Conservation (phyloP, 2,329 filamentous ascomycete species). For the Aspergillus felis region DNA sequence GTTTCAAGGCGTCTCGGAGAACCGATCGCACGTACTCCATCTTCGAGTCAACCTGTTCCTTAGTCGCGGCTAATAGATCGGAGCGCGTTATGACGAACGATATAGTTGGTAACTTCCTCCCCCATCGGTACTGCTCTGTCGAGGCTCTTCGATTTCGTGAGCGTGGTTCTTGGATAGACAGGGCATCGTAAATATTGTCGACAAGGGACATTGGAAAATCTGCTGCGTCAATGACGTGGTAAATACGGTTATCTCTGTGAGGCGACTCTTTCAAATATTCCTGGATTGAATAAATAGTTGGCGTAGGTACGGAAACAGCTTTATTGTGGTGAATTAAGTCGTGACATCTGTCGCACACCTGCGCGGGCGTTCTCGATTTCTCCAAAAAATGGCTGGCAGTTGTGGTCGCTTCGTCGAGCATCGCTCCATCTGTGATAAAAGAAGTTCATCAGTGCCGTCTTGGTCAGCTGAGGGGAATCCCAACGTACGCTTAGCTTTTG, state of each 20-base stretch:
- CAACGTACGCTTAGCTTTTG: conserved; percentile 13
- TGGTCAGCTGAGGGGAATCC: background rate
- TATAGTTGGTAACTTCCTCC: conserved; percentile 71
- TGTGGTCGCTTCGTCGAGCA: conserved; percentile 18
- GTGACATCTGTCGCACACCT: conserved; percentile 82
- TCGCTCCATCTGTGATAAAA: conserved; percentile 13
- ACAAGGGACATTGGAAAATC: conserved; percentile 95
- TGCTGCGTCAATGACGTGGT: conserved; percentile 90
- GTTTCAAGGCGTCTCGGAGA: conserved; percentile 70
- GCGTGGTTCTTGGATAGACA: conserved; percentile 70
- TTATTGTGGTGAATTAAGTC: conserved; percentile 70
- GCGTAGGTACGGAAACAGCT: conserved; percentile 71
- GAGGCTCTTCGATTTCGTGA: conserved; percentile 76
- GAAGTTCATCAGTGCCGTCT: conserved; percentile 1
- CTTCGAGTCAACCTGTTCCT: conserved; percentile 76
- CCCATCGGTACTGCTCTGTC: conserved; percentile 60
- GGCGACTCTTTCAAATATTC: conserved; percentile 86
- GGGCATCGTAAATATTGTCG: conserved; percentile 66
- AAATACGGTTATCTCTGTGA: conserved; percentile 87
- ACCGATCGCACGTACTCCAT: conserved; percentile 82
- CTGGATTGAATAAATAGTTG: conserved; percentile 73
- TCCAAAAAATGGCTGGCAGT: conserved; percentile 19
- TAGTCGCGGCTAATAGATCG: conserved; percentile 78
- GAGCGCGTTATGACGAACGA: conserved; percentile 89
- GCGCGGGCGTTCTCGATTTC: conserved; percentile 14